phyloP scores from a whole-genome alignment of 805 yeast genomes.

The Saccharomycopsis javanensis region DNA sequence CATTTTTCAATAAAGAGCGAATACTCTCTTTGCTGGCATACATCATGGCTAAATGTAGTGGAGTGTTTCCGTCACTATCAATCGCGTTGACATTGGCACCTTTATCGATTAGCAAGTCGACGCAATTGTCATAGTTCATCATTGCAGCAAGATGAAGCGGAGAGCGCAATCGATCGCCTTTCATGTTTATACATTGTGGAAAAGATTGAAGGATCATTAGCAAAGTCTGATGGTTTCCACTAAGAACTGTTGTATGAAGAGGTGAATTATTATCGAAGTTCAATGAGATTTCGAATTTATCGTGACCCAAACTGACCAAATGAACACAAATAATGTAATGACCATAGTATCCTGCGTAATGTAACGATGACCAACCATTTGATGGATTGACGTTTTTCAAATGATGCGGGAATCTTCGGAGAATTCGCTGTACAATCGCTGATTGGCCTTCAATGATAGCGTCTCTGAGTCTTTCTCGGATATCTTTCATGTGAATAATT shows the following conservation, averaged over 20 bases:
- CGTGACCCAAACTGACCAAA: constrained; percentile 49
- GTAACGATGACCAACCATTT: constrained; percentile 78
- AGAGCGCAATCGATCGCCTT: constrained; percentile 40
- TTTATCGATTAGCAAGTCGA: constrained; percentile 53
- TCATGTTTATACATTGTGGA: constrained; percentile 41
- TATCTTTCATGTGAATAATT: constrained; percentile 40
- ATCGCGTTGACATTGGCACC: constrained; percentile 70
- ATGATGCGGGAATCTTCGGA: constrained; percentile 60
- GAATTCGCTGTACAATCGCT: constrained; percentile 51
- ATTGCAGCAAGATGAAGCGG: constrained; percentile 63
- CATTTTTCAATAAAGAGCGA: constrained; percentile 39
- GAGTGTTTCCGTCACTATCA: constrained; percentile 70
- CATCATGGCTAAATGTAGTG: constrained; percentile 75
- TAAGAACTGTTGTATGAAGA: constrained; percentile 57
- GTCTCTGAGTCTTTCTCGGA: constrained; percentile 53
- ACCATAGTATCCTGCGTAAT: constrained; percentile 71
- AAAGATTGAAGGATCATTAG: constrained; percentile 55
- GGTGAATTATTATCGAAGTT: constrained; percentile 54
- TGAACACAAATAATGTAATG: constrained; percentile 56
- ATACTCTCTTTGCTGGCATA: constrained; percentile 53
- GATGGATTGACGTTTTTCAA: constrained; percentile 57
- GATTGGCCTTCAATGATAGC: constrained; percentile 58
- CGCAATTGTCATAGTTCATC: constrained; percentile 51
- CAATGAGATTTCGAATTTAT: constrained; percentile 37
- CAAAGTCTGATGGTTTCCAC: constrained; percentile 63